phyloP scores from a whole-genome alignment of 345 rosid genomes.

The Eucalyptus albens region DNA sequence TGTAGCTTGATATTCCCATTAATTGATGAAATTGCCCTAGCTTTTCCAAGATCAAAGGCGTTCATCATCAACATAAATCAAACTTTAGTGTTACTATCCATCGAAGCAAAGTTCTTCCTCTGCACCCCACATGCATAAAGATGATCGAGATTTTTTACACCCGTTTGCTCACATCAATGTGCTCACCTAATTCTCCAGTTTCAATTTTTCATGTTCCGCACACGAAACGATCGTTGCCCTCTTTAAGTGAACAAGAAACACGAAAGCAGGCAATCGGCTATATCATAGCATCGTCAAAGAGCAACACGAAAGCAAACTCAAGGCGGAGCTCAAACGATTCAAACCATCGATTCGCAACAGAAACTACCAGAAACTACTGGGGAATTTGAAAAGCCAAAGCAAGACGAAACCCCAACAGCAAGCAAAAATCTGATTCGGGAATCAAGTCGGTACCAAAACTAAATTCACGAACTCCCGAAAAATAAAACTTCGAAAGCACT shows the following conservation, averaged over 20 bases:
- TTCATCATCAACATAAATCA: not conserved
- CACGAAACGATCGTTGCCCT: not conserved
- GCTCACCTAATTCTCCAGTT: not conserved
- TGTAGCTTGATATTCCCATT: not conserved
- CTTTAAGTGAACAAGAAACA: not conserved
- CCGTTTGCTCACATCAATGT: not conserved
- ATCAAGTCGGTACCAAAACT: not conserved
- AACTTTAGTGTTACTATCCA: not conserved
- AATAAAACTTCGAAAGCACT: not conserved
- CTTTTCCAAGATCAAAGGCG: not conserved
- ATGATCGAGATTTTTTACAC: not conserved
- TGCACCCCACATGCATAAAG: no score
- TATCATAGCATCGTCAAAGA: not conserved
- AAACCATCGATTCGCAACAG: not conserved
- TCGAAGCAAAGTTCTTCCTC: not conserved
- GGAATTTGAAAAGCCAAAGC: not conserved
- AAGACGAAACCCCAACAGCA: not conserved
- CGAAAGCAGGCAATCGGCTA: not conserved
- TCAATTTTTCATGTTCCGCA: not conserved
- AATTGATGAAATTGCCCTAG: not conserved
- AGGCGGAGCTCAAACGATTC: not conserved
- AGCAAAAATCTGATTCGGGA: not conserved
- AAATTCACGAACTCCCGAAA: not conserved
- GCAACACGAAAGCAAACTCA: not conserved
- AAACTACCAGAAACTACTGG: not conserved